These are phyloP conservation scores for Abrus pulchellus DNA, from an alignment of 306 rosid species.

Conservation along the genomic window DNA sequence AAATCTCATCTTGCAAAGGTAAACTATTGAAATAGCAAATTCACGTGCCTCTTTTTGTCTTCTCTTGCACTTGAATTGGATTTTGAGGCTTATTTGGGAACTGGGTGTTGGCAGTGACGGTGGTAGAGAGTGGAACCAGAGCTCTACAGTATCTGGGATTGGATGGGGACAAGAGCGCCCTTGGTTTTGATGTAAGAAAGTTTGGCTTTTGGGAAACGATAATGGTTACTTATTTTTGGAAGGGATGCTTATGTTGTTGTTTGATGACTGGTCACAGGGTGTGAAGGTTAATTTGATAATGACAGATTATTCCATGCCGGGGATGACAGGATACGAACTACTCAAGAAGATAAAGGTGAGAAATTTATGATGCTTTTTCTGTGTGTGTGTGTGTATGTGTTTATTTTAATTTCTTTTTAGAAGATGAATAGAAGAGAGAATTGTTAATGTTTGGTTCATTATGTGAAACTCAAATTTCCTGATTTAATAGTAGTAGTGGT, in stretches of 20 bases:
- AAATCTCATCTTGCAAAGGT: constrained; percentile 92
- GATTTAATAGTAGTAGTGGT: background rate
- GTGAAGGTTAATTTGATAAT: constrained; percentile 91
- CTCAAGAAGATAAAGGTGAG: constrained; percentile 93
- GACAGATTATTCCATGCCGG: constrained; percentile 99
- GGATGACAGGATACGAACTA: constrained; percentile 94
- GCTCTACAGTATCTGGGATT: constrained; percentile 90
- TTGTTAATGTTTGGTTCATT: background rate
- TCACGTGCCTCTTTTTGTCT: background rate
- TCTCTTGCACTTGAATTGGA: constrained; percentile 21
- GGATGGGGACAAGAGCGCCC: constrained; percentile 78
- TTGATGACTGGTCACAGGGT: constrained; percentile 61
- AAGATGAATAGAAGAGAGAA: background rate
- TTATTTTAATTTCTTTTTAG: background rate
- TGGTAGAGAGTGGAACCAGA: constrained; percentile 92
- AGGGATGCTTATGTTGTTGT: constrained; percentile 47
- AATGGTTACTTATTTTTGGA: background rate
- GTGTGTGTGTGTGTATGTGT: too few relatives aligned
- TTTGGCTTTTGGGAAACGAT: background rate
- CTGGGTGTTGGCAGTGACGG: constrained; percentile 71
- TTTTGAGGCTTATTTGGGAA: constrained; percentile 45
- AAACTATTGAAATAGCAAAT: background rate
- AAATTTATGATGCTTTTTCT: background rate
- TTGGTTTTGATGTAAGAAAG: constrained; percentile 76
- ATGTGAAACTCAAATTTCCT: background rate